Base-by-base conservation (phyloP, 345 rosid genomes). In the Turnera subulata region DNA sequence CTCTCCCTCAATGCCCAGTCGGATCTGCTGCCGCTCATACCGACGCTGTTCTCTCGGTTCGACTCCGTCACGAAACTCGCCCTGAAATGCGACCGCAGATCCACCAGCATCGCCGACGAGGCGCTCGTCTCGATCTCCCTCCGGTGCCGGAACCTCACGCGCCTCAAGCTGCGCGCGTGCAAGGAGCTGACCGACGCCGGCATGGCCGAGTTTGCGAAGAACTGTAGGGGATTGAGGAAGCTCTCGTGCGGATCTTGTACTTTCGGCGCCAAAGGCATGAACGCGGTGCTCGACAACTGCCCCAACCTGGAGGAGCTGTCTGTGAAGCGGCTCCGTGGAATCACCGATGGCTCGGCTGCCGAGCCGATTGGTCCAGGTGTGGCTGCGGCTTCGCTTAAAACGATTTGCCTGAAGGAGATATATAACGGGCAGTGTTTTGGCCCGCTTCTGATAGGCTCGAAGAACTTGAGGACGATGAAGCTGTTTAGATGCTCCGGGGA, bases 11-110 rank as follows among this genome's bases (percentile, higher is more conserved):
- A 83, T 71, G 95, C 98, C 10, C 72, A 64, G 32, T 66, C 81
- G 53, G 95, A 83, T 78, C 92, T 91, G 24, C 51, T 72, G 18
- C 70, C 77, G 1, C 15, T 71, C 44, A 66, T 88, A 22, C 68
- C 76, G 35, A 60, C 75, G 32, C 75, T 91, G 2, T 91, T 91
- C 66, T 65, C 91, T 54, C 82, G 98, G 38, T 91, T 85, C 73
- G 90, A 91, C 53, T 65, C 89, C 16, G 96, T 91, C 29, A 86
- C 96, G 5, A 91, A 91, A 64, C 96, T 91, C 2, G 88, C 88
- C 5, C 74, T 91, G 60, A 84, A 82, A 74, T 88, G 95, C 53
- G 95, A 88, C 64, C 95, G 92, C 43, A 88, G 76, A 76, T 82
- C 84, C 25, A 62, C 62, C 1, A 85, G 96, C 44, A 80, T 91